Percentiles rank a stretch among this genome's conserved stretches.
Evolutionary conservation across 2,329 filamentous ascomycete species (phyloP).

Genomic region (Verticillium klebahnii): DNA sequence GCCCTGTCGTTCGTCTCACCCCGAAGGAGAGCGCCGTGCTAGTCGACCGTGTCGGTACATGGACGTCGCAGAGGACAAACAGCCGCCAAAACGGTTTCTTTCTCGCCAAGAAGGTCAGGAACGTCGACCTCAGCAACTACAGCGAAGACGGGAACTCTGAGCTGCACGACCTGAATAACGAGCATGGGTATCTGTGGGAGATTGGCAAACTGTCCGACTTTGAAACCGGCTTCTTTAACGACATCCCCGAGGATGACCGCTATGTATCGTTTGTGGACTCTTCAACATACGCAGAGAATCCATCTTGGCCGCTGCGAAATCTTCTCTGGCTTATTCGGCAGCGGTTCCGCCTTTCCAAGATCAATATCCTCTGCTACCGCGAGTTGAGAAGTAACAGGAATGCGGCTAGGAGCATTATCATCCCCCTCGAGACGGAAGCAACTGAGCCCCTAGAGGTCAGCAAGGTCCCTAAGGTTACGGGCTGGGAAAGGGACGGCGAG

Average conservation of each 20-base stretch:
- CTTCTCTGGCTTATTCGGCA: conserved; percentile 79
- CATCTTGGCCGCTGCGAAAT: conserved; percentile 91
- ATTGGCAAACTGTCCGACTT: conserved; percentile 72
- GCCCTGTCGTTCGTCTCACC: conserved; percentile 51
- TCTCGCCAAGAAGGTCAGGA: conserved; percentile 71
- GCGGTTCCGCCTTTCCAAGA: conserved; percentile 69
- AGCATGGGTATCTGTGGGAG: conserved; percentile 62
- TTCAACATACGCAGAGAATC: conserved; percentile 81
- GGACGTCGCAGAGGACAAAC: conserved; percentile 75
- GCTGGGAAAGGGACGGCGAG: conserved; percentile 82
- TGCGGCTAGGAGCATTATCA: conserved; percentile 74
- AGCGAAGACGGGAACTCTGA: conserved; percentile 12
- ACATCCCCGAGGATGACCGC: conserved; percentile 64
- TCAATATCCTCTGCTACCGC: conserved; percentile 86
- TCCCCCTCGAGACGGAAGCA: conserved; percentile 57
- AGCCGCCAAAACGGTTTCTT: conserved; percentile 90
- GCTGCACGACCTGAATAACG: conserved; percentile 12
- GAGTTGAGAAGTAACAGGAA: conserved; percentile 76
- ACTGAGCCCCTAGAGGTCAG: conserved; percentile 36
- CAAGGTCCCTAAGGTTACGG: conserved; percentile 82
- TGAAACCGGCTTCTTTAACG: conserved; percentile 83
- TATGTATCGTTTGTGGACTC: conserved; percentile 89
- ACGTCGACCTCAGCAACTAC: conserved; percentile 12
- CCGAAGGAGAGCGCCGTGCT: conserved; percentile 70
- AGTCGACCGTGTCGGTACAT: conserved; percentile 80